A percentile compares a stretch with the other conserved stretches of the same genome.
Conservation (phyloP, 106 monocot species). For the Vanilla planifolia region DNA sequence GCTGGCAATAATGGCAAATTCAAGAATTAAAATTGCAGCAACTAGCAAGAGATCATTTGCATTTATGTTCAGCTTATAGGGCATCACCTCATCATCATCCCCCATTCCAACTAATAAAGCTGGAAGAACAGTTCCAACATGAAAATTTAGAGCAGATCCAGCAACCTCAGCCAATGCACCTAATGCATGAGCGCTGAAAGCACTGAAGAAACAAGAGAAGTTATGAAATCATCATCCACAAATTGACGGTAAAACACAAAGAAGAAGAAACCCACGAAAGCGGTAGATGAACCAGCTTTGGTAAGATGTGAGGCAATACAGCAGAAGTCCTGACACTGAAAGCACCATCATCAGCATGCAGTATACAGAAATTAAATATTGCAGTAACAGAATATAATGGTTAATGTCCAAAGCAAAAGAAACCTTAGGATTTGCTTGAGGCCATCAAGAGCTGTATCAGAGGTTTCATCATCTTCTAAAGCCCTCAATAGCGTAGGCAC, state of each 20-base stretch:
- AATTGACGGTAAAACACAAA: not conserved
- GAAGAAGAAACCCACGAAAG: conserved; percentile 52
- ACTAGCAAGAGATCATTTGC: too few relatives aligned
- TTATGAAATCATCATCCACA: not conserved
- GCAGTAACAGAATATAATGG: not conserved
- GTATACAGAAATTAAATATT: conserved; percentile 2
- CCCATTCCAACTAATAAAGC: conserved; percentile 78
- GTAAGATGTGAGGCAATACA: conserved; percentile 97
- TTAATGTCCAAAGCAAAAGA: not conserved
- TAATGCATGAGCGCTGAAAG: conserved; percentile 94
- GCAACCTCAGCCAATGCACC: conserved; percentile 99
- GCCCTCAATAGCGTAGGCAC: conserved; percentile 77
- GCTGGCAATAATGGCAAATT: not conserved
- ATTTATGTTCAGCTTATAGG: not conserved
- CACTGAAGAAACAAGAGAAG: conserved; percentile 34
- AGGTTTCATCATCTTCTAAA: conserved; percentile 80
- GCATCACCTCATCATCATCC: conserved; percentile 61
- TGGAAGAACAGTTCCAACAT: conserved; percentile 87
- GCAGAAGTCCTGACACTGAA: conserved; percentile 85
- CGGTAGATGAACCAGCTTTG: conserved; percentile 85
- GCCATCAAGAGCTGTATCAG: conserved; percentile 93
- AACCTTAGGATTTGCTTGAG: conserved; percentile 98
- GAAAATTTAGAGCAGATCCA: conserved; percentile 85
- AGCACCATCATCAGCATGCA: conserved; percentile 10
- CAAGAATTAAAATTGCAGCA: not conserved